These are phyloP conservation scores for Yueomyces sp. DNA, from an alignment of 805 yeast species.

Conservation along the genomic window DNA sequence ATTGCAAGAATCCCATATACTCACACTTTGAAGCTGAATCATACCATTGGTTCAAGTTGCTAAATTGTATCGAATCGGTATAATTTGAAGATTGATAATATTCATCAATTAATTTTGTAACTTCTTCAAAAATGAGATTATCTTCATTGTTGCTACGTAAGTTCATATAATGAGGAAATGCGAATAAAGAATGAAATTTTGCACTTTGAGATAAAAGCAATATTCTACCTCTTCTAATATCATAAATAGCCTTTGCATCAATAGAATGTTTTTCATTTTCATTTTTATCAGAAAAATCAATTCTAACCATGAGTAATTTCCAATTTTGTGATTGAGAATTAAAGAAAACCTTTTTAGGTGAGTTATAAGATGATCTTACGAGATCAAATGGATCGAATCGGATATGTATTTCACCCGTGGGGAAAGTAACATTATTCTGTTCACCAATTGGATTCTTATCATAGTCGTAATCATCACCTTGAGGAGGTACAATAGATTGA, in stretches of 20 bases:
- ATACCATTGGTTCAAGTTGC: conserved; percentile 13
- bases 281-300: conserved; percentile 28
- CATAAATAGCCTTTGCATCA: conserved; percentile 47
- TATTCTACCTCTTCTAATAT: conserved; percentile 50
- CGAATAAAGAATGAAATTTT: conserved; percentile 48
- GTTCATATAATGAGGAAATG: conserved; percentile 38
- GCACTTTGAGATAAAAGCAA: conserved; percentile 48
- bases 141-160: conserved; percentile 29
- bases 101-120: conserved; percentile 32
- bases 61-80: conserved; percentile 37
- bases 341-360: conserved; percentile 10
- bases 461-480: conserved; percentile 12
- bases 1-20: conserved; percentile 51
- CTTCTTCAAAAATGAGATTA: conserved; percentile 28
- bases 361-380: conserved; percentile 8
- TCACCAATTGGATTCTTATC: conserved; percentile 8
- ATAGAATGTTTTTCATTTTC: conserved; percentile 40
- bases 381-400: conserved; percentile 13
- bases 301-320: conserved; percentile 25
- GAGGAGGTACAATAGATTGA: conserved; percentile 14
- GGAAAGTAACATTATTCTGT: conserved; percentile 19
- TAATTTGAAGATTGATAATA: conserved; percentile 31
- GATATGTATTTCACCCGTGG: conserved; percentile 14
- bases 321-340: conserved; percentile 26
- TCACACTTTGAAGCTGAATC: conserved; percentile 45